Evolutionary conservation across 352 stramenopile genomes (phyloP), one percentile per base, ranked within the genome.

Genomic region (Globisporangium megalacanthum): DNA sequence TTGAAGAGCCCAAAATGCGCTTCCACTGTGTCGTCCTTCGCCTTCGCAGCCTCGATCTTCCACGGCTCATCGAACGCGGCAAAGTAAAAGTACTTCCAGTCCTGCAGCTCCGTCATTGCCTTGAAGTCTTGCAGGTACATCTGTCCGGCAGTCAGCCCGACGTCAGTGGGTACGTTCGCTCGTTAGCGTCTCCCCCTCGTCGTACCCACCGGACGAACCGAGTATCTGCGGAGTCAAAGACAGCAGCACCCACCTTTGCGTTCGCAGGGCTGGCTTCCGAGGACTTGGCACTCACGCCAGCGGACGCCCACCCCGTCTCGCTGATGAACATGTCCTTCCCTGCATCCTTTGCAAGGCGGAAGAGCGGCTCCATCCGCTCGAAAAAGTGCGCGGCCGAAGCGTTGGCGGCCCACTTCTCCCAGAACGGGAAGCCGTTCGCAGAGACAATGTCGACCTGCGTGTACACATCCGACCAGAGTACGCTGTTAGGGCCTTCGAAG

Each of bases 1-100:
- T 68, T 75, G 54, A 86, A 87, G 50, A 89, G 53, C 14, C 79
- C 79, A 51, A 89, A 89, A 64, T 88, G 82, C 36, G 75, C 77
- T 65, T 89, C 79, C 46, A 86, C 77, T 33, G 78, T 86, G 56
- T 71, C 66, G 65, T 29, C 25, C 4, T 85, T 75, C 45, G 66
- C 74, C n/a, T 66, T 59, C 25, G 72, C 68, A 31, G 64, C 73
- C 33, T 62, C 57, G 54, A 85, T 61, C 64, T 87, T 86, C 76
- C 78, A 90, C 31, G 61, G 46, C 58, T 77, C 71, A 62, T 89
- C 79, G 53, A 85, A 87, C 50, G 62, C 79, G 19, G 74, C 74
- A 60, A 87, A 90, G 65, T 84, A 90, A 56, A 72, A 90, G 71
- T 88, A 90, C 54, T 60, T 66, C 14, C 80, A 53, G 25, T 75